Base-by-base conservation (phyloP, 306 rosid genomes). In the Castanospermum australe region DNA sequence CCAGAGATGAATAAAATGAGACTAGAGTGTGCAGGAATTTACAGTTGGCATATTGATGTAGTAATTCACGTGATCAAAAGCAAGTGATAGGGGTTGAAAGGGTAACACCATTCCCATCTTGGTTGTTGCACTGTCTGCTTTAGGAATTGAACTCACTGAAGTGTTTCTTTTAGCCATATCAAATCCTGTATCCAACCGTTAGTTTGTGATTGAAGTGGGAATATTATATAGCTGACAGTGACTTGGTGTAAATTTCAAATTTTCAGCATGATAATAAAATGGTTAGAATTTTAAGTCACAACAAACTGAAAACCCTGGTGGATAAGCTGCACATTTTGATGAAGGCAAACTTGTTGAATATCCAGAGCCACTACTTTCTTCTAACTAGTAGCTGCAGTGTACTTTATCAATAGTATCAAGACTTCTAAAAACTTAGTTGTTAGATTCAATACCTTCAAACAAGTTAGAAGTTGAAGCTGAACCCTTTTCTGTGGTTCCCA, bases 31-130 rank as follows among this genome's bases (percentile, higher is more conserved):
- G 48, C 67, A 77, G 78, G 64, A 59, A 59, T 78, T 78, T 83
- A 86, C 89, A 15, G 81, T 38, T 50, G 92, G 92, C 85, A 86
- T 88, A 66, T 81, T 74, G 48, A 88, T 56, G 73, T 88, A 83
- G 88, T 88, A 88, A 67, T 83, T 88, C 61, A 86, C 79, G 18
- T 62, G 84, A 54, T 83, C 68, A 41, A 88, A 88, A 36, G 89
- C 88, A 81, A 88, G 83, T 25, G 92, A 85, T 35, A 78, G 72
- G 39, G 92, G 88, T 75, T 17, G 82, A 79, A 83, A 86, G 17
- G 92, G 89, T 81, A 88, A 75, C 73, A 88, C 75, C 89, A 88
- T 75, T 79, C 88, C 86, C 48, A 55, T 71, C 86, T 84, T 83
- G 45, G 65, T 28, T 38, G 65, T 41, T 72, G 70, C 54, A 15